Percentiles rank a stretch among this genome's conserved stretches.
phyloP scores from a whole-genome alignment of 257 asterid species.

The Rhazya stricta region DNA sequence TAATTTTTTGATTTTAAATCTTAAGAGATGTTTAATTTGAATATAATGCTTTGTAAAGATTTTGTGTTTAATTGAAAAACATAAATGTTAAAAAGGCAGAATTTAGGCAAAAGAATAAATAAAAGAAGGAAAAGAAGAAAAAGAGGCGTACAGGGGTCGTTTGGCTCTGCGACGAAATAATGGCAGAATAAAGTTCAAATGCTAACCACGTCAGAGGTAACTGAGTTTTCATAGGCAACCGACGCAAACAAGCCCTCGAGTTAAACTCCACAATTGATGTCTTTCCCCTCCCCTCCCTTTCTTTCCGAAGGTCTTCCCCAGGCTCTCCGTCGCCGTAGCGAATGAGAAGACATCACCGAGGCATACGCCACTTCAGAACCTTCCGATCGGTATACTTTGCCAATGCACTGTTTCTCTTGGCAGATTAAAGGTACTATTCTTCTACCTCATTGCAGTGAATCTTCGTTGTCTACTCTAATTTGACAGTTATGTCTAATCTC shows the following conservation, averaged over 20 bases:
- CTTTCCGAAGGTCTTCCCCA: no score
- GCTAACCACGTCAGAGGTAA: not conserved
- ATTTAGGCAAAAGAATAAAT: no score
- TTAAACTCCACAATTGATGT: not conserved
- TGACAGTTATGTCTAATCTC: not conserved
- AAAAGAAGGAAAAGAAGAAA: no score
- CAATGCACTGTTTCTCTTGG: not conserved
- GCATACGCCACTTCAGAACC: not conserved
- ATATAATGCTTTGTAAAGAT: no score
- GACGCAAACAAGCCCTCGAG: not conserved
- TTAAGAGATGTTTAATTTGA: no score
- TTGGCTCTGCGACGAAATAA: not conserved
- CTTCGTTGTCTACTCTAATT: not conserved
- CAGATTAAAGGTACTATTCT: not conserved
- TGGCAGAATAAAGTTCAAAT: not conserved
- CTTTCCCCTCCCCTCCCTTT: no score
- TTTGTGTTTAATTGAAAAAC: no score
- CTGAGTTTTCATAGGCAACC: not conserved
- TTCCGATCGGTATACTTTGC: not conserved
- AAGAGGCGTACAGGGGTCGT: not conserved
- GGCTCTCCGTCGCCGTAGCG: not conserved
- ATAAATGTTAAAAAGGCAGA: no score
- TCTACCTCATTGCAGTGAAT: not conserved
- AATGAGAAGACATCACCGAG: not conserved
- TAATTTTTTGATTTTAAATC: no score